Conservation (phyloP, 192 early-diverging fungal genomes). For the Phycomyces nitens region DNA sequence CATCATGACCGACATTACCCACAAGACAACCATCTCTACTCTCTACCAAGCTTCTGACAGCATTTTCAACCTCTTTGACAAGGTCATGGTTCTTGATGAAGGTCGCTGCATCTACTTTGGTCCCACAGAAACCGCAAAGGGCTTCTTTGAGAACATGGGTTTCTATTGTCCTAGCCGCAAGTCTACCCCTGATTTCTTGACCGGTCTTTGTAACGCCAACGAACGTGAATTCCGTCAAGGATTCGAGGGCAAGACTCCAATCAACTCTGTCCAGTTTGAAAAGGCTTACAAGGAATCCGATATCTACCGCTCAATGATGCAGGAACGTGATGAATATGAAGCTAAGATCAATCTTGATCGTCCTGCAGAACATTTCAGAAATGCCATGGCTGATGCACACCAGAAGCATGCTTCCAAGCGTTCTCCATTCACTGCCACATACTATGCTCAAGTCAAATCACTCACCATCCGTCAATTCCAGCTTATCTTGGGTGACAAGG, state of each 20-base stretch:
- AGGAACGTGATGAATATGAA: constrained; percentile 37
- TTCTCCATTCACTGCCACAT: constrained; percentile 58
- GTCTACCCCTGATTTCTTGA: constrained; percentile 63
- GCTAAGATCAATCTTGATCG: constrained; percentile 25
- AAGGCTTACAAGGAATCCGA: constrained; percentile 38
- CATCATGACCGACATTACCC: constrained; percentile 61
- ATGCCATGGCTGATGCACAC: constrained; percentile 56
- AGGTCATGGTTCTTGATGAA: constrained; percentile 61
- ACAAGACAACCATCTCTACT: constrained; percentile 59
- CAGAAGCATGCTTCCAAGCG: constrained; percentile 35
- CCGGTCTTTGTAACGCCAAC: constrained; percentile 54
- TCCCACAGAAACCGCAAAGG: constrained; percentile 40
- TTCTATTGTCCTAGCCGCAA: constrained; percentile 50
- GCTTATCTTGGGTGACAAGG: constrained; percentile 42
- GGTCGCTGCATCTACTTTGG: constrained; percentile 65
- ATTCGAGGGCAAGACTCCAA: constrained; percentile 46
- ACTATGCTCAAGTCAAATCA: constrained; percentile 45
- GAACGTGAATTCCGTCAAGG: constrained; percentile 50
- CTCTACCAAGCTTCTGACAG: constrained; percentile 72
- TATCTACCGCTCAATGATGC: constrained; percentile 27
- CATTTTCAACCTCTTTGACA: constrained; percentile 62
- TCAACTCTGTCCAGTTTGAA: constrained; percentile 57
- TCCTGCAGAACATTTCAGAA: constrained; percentile 36
- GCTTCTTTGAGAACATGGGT: constrained; percentile 48
- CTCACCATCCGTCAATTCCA: constrained; percentile 51